phyloP scores from a whole-genome alignment of 306 rosid genomes.

The Rosa multiflora region DNA sequence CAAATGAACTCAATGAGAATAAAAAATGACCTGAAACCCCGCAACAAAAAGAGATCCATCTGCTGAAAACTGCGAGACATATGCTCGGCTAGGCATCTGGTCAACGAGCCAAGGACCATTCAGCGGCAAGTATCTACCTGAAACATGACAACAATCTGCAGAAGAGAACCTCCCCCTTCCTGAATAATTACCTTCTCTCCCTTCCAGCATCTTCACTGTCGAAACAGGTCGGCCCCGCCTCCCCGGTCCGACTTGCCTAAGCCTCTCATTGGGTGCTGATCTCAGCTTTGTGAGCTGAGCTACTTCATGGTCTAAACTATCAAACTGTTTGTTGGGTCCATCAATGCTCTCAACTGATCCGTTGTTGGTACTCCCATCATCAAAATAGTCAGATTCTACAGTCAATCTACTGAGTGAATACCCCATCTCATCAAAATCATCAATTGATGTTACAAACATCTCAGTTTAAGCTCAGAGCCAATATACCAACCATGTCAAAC shows the following conservation, averaged over 20 bases:
- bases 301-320: conserved; percentile 68
- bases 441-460: conserved; percentile 45
- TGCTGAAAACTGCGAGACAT: conserved; percentile 88
- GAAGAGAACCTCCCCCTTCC: conserved; percentile 90
- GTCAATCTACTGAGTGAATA: conserved; percentile 77
- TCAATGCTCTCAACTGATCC: conserved; percentile 39
- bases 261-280: conserved; percentile 59
- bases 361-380: conserved; percentile 31
- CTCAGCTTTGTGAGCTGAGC: conserved; percentile 69
- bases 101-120: conserved; percentile 85
- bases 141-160: conserved; percentile 83
- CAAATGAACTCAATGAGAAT: not conserved
- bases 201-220: conserved; percentile 87
- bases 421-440: conserved; percentile 67
- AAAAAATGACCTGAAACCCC: conserved; percentile 73
- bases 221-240: conserved; percentile 60
- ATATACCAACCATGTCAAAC: conserved; percentile 29
- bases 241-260: conserved; percentile 49
- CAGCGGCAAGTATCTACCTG: conserved; percentile 85
- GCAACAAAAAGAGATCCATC: conserved; percentile 91
- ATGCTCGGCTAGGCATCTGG: conserved; percentile 70
- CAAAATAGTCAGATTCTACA: conserved; percentile 44
- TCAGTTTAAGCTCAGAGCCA: conserved; percentile 33
- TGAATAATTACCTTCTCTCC: conserved; percentile 78
- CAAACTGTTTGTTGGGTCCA: conserved; percentile 29